These are phyloP conservation scores for Tilletia caries DNA, from an alignment of 1,284 basidiomycete genomes.

Conservation along the genomic window DNA sequence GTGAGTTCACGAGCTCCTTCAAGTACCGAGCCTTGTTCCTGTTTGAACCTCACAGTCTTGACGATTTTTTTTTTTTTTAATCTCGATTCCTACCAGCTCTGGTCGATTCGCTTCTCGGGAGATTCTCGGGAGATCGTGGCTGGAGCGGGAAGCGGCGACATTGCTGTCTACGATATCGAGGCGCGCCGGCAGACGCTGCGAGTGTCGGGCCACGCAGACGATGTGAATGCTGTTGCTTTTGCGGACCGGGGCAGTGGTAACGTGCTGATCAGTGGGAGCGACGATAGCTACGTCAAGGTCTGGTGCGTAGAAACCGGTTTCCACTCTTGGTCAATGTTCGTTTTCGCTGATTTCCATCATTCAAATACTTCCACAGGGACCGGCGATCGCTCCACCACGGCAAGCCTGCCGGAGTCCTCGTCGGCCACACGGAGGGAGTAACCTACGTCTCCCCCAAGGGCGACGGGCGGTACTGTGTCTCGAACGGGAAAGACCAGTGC, in stretches of 20 bases:
- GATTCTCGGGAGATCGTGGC: conserved; percentile 85
- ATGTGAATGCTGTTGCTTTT: conserved; percentile 93
- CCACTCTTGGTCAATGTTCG: too few species aligned
- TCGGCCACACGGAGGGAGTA: conserved; percentile 79
- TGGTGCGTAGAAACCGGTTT: conserved; percentile 58
- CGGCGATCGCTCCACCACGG: conserved; percentile 73
- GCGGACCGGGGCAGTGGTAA: conserved; percentile 88
- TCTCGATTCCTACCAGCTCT: conserved; percentile 65
- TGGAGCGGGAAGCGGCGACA: conserved; percentile 63
- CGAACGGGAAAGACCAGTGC: conserved; percentile 96
- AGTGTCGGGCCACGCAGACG: conserved; percentile 78
- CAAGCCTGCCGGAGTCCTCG: conserved; percentile 84
- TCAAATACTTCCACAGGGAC: conserved; percentile 63
- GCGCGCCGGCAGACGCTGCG: conserved; percentile 74
- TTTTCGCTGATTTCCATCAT: too few species aligned
- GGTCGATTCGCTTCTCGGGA: conserved; percentile 90
- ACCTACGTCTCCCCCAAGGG: conserved; percentile 58
- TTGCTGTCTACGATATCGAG: conserved; percentile 79
- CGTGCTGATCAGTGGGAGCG: conserved; percentile 85
- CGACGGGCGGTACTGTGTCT: conserved; percentile 90
- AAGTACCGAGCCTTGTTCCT: background rate
- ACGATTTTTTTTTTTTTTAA: background rate
- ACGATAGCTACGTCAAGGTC: conserved; percentile 90
- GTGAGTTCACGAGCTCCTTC: conserved; percentile 26
- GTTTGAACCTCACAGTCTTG: background rate